Evolutionary conservation across 1,139 yeast genomes (phyloP).

Genomic region (Blastobotrys petasosporus): DNA sequence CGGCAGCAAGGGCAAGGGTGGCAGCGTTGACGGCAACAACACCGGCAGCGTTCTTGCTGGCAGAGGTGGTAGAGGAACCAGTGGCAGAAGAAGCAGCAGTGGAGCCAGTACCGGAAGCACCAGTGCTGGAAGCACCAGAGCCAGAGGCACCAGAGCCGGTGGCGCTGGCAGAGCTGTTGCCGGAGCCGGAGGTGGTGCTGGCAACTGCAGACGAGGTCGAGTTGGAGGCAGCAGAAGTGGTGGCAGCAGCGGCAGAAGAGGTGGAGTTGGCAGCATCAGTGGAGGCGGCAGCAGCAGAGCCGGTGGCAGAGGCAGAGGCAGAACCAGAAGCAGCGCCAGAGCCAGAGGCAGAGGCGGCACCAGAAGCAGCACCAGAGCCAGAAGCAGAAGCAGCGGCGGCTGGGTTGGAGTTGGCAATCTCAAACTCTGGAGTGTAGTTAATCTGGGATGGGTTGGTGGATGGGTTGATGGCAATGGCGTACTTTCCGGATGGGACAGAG

Average conservation of each 20-base stretch:
- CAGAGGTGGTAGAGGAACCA: constrained; percentile 14
- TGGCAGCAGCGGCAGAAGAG: constrained; percentile 9
- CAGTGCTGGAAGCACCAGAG: constrained; percentile 12
- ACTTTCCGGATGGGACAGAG: constrained; percentile 28
- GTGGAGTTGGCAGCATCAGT: constrained; percentile 13
- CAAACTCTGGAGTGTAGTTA: constrained; percentile 36
- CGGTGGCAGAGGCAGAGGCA: constrained; percentile 12
- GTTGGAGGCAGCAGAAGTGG: constrained; percentile 13
- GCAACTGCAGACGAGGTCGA: constrained; percentile 13
- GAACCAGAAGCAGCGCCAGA: constrained; percentile 15
- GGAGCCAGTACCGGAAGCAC: constrained; percentile 14
- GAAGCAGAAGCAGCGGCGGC: constrained; percentile 20
- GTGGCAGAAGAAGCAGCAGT: constrained; percentile 11
- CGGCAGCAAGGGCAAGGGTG: constrained; percentile 21
- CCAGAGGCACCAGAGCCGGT: constrained; percentile 11
- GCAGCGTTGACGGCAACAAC: constrained; percentile 13
- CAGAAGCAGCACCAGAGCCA: constrained; percentile 16
- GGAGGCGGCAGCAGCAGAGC: constrained; percentile 13
- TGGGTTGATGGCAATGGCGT: constrained; percentile 32
- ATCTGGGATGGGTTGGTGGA: constrained; percentile 27
- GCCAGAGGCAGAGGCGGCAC: constrained; percentile 16
- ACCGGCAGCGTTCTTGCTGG: constrained; percentile 14
- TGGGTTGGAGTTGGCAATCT: constrained; percentile 22
- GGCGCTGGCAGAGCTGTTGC: constrained; percentile 4
- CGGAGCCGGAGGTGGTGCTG: constrained; percentile 12